Evolutionary conservation across 345 rosid species (phyloP).

Genomic region (Erodium maritimum): DNA sequence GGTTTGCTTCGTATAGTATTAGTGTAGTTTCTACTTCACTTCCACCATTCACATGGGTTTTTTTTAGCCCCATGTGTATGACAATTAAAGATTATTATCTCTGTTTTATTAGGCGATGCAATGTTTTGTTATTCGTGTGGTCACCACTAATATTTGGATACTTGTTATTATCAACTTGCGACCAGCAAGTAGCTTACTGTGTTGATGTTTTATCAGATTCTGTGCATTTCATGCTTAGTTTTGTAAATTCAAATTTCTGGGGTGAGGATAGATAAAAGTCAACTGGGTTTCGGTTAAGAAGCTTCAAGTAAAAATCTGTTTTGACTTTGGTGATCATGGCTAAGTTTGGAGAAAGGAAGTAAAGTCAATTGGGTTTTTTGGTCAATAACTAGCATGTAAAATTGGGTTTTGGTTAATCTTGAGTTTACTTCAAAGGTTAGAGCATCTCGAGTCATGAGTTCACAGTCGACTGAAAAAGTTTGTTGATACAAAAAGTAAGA

Average conservation of each 20-base stretch:
- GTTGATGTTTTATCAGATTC: neutral
- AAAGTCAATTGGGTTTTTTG: neutral
- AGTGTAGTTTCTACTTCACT: neutral
- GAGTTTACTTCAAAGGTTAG: neutral
- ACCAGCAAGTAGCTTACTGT: neutral
- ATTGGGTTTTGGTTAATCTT: neutral
- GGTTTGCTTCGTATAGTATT: conserved; percentile 1
- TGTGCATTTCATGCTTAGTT: neutral
- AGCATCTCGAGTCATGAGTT: too few species aligned
- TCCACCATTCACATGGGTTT: neutral
- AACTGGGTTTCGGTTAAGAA: neutral
- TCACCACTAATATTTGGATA: neutral
- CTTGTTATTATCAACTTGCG: too few species aligned
- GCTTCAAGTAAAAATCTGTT: neutral
- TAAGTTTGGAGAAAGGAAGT: too few species aligned
- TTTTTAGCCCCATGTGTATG: neutral
- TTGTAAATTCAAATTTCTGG: neutral
- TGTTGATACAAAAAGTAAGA: too few species aligned
- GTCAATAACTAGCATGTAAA: neutral
- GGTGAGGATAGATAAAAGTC: neutral
- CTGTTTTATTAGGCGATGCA: neutral
- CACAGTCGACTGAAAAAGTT: too few species aligned
- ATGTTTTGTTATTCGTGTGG: neutral
- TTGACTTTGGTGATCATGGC: too few species aligned
- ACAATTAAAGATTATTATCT: too few species aligned